Evolutionary conservation across 768 basidiomycete genomes (phyloP).

Genomic region (Pilatotrama ljubarskyi): DNA sequence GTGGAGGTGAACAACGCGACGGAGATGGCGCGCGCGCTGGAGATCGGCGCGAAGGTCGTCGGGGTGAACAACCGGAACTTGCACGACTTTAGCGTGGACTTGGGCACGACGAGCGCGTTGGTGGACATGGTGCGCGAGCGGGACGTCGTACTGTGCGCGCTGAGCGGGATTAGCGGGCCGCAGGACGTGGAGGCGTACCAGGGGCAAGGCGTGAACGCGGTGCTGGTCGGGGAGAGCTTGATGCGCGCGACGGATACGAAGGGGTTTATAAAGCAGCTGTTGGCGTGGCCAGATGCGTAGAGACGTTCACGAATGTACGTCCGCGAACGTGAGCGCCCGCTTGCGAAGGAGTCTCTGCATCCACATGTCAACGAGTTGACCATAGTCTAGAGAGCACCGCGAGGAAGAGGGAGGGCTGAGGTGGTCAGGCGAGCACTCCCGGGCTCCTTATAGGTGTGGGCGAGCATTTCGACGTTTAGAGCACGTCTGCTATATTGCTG

Average conservation of each 20-base stretch:
- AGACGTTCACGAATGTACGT: too few species aligned
- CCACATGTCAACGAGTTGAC: too few species aligned
- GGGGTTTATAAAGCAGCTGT: slow-evolving; percentile 78
- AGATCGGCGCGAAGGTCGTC: slow-evolving; percentile 85
- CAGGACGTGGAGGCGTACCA: slow-evolving; percentile 84
- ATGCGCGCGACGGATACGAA: slow-evolving; percentile 87
- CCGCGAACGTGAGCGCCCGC: too few species aligned
- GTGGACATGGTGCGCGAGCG: slow-evolving; percentile 73
- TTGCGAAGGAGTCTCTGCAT: too few species aligned
- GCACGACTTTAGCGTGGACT: slow-evolving; percentile 96
- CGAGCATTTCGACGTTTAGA: too few species aligned
- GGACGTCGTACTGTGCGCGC: slow-evolving; percentile 85
- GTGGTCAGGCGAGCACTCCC: too few species aligned
- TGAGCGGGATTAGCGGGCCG: slow-evolving; percentile 83
- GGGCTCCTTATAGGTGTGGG: too few species aligned
- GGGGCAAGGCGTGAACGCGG: slow-evolving; percentile 82
- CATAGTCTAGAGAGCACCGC: too few species aligned
- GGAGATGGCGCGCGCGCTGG: slow-evolving; percentile 87
- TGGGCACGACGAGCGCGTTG: slow-evolving; percentile 88
- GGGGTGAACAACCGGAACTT: slow-evolving; percentile 98
- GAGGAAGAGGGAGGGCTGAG: too few species aligned
- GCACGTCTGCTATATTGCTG: too few species aligned
- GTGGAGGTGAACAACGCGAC: slow-evolving; percentile 96
- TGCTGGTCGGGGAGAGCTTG: slow-evolving; percentile 96
- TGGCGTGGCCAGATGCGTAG: slow-evolving; percentile 48